Percentiles rank a stretch among this genome's conserved stretches.
Evolutionary conservation across 805 yeast genomes (phyloP).

Genomic region (Candida insectalens): DNA sequence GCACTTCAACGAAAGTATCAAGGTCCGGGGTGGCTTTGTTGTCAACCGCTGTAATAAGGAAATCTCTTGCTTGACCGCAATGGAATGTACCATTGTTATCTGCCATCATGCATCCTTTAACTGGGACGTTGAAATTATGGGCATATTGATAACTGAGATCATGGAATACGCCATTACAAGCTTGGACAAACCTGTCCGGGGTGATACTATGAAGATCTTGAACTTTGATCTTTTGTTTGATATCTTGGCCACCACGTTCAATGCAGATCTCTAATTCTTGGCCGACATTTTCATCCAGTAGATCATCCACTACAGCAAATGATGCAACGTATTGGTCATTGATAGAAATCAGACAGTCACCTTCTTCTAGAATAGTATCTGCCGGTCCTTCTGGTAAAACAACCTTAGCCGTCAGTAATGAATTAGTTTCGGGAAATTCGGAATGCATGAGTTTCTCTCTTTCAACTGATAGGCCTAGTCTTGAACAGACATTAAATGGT

Average conservation of each 20-base stretch:
- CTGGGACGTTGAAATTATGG: slow-evolving; percentile 73
- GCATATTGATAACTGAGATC: slow-evolving; percentile 85
- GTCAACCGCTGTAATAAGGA: slow-evolving; percentile 65
- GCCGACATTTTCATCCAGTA: slow-evolving; percentile 66
- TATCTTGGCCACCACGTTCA: slow-evolving; percentile 66
- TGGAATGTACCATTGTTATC: slow-evolving; percentile 75
- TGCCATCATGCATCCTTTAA: slow-evolving; percentile 71
- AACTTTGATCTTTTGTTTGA: slow-evolving; percentile 41
- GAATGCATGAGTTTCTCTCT: slow-evolving; percentile 61
- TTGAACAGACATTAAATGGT: slow-evolving; percentile 84
- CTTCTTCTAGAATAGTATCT: slow-evolving; percentile 62
- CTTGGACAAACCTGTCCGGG: slow-evolving; percentile 72
- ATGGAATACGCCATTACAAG: slow-evolving; percentile 81
- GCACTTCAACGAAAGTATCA: slow-evolving; percentile 68
- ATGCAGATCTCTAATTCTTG: slow-evolving; percentile 43
- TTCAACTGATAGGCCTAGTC: slow-evolving; percentile 71
- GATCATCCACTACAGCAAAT: slow-evolving; percentile 74
- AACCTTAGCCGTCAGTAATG: slow-evolving; percentile 74
- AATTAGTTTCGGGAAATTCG: slow-evolving; percentile 63
- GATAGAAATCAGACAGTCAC: slow-evolving; percentile 72
- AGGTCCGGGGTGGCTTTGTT: slow-evolving; percentile 66
- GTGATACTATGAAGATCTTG: slow-evolving; percentile 77
- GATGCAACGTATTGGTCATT: slow-evolving; percentile 56
- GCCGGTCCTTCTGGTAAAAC: slow-evolving; percentile 84
- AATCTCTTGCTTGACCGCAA: slow-evolving; percentile 66